Base-by-base conservation (phyloP, 2,329 filamentous ascomycete genomes). In the Alternaria triticimaculans region DNA sequence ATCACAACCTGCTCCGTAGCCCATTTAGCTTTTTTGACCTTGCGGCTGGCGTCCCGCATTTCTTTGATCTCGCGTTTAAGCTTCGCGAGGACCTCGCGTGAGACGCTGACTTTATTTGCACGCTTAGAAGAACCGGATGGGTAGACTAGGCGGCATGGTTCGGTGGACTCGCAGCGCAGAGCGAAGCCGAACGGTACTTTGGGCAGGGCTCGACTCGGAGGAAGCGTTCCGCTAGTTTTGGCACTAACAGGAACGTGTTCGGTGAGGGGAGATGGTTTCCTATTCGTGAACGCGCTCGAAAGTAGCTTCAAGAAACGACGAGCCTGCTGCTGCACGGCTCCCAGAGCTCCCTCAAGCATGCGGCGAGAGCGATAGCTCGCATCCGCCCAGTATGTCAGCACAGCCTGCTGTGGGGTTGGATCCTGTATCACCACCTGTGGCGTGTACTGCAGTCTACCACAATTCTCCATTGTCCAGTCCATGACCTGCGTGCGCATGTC, bases 381-480 rank as follows among this genome's bases (percentile, higher is more conserved):
- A 9, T 37, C 48, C 4, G 48, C 51, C 62, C 59, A 63, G 14
- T 60, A 57, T n/a, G 33, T 55, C n/a, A 61, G 12, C 14, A 61
- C 50, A 21, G 53, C 56, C 14, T 65, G 46, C 46, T 66, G 51
- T 15, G 56, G 28, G 20, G 50, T 58, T 23, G 55, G 28, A 18
- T 59, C 50, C 28, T 60, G 43, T 6, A 43, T 28, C 20, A 58
- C 18, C 18, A 62, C 50, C 23, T 66, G 66, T 8, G 73, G 74
- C 9, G 67, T 63, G 33, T 69, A 70, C 14, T 67, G 21, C 5
- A 77, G 63, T 21, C 63, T 68, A 23, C 48, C 58, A 54, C 76
- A 78, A 21, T 68, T 71, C 18, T 65, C 59, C 37, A 64, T 63
- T 2, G 66, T 63, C 75, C 75, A 78, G 2, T 64, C 58, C 28